A percentile compares a stretch with the other conserved stretches of the same genome.
Evolutionary conservation across 139 green algal species (phyloP).

Genomic region (Chlamydomonas incerta): DNA sequence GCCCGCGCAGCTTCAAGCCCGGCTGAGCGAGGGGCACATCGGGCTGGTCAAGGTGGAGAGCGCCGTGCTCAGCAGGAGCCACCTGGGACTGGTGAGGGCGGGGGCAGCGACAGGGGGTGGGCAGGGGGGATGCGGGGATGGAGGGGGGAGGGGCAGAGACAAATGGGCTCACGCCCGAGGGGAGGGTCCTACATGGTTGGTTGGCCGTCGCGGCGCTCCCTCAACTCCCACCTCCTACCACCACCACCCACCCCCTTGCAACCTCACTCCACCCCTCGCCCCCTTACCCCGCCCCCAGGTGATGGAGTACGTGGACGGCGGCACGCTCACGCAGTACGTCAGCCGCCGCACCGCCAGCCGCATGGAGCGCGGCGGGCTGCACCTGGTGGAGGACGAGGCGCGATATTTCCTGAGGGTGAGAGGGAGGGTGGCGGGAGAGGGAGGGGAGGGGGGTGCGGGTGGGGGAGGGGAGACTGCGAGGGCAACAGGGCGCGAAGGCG

Average conservation of each 20-base stretch:
- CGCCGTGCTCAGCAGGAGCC: conserved; percentile 61
- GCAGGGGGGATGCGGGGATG: neutral
- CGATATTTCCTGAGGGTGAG: conserved; percentile 86
- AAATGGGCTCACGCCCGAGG: no score
- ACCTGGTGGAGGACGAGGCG: conserved; percentile 79
- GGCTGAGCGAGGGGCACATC: conserved; percentile 73
- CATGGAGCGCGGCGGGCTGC: conserved; percentile 51
- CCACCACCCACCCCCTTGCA: neutral
- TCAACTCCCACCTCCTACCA: neutral
- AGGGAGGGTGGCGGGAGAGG: neutral
- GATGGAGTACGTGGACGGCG: conserved; percentile 85
- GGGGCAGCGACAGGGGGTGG: neutral
- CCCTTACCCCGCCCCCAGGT: conserved; percentile 41
- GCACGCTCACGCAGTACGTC: conserved; percentile 77
- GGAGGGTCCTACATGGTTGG: no score
- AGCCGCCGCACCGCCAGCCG: conserved; percentile 49
- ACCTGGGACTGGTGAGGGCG: conserved; percentile 26
- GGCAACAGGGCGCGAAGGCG: no score
- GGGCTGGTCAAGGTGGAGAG: conserved; percentile 73
- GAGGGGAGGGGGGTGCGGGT: neutral
- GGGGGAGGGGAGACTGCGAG: neutral
- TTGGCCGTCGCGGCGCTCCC: no score
- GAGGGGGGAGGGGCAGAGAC: neutral
- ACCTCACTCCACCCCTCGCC: neutral
- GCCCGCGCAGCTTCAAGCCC: conserved; percentile 77